Evolutionary conservation across 352 stramenopile species (phyloP).

Genomic region (Albugo candida): DNA sequence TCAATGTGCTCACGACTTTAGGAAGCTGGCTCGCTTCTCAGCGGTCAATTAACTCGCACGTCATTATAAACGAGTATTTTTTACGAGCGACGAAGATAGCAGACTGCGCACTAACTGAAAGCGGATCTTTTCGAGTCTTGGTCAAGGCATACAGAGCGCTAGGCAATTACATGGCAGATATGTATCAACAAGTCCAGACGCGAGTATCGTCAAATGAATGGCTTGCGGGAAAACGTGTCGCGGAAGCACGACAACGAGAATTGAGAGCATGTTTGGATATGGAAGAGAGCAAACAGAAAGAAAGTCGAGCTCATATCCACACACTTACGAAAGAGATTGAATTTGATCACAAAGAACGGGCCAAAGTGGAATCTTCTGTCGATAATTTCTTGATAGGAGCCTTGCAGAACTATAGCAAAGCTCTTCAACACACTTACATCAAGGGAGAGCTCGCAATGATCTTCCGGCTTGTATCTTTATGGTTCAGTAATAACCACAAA

Average conservation of each 20-base stretch:
- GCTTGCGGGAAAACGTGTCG: slow-evolving; percentile 62
- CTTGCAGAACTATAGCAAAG: slow-evolving; percentile 72
- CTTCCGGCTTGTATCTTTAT: slow-evolving; percentile 86
- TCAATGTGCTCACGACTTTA: slow-evolving; percentile 50
- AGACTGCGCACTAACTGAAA: slow-evolving; percentile 11
- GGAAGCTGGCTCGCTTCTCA: slow-evolving; percentile 87
- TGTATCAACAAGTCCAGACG: slow-evolving; percentile 76
- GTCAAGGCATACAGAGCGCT: slow-evolving; percentile 68
- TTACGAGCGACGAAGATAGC: slow-evolving; percentile 58
- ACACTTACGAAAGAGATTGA: slow-evolving; percentile 70
- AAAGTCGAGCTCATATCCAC: slow-evolving; percentile 49
- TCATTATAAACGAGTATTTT: slow-evolving; percentile 87
- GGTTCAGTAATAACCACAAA: slow-evolving; percentile 82
- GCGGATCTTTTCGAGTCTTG: slow-evolving; percentile 23
- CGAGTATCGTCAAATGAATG: slow-evolving; percentile 80
- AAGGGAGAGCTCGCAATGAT: slow-evolving; percentile 75
- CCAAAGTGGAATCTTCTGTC: slow-evolving; percentile 68
- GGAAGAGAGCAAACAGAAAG: slow-evolving; percentile 25
- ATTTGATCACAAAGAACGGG: slow-evolving; percentile 76
- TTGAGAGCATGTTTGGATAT: slow-evolving; percentile 42
- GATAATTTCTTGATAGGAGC: slow-evolving; percentile 75
- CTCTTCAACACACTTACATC: slow-evolving; percentile 21
- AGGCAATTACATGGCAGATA: slow-evolving; percentile 80
- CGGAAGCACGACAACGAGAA: slow-evolving; percentile 40
- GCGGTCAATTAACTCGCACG: slow-evolving; percentile 78